A percentile compares a stretch with the other conserved stretches of the same genome.
phyloP scores from a whole-genome alignment of 805 yeast species.

The Lipomyces starkeyi region DNA sequence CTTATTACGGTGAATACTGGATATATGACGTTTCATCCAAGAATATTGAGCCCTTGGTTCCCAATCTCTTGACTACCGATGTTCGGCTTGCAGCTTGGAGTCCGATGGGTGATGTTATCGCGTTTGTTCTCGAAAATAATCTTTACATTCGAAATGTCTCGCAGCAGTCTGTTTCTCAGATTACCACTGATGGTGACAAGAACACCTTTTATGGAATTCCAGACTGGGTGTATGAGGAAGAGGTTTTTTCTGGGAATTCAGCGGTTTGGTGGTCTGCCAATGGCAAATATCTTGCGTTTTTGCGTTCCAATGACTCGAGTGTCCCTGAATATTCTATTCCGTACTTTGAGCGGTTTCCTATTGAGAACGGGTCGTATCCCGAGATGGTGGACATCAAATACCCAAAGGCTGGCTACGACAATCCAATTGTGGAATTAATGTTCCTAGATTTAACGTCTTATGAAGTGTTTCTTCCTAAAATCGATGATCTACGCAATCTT shows the following conservation, averaged over 20 bases:
- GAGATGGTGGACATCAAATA: constrained; percentile 67
- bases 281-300: constrained; percentile 66
- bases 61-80: constrained; percentile 38
- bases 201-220: constrained; percentile 84
- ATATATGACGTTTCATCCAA: constrained; percentile 56
- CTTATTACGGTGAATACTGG: constrained; percentile 67
- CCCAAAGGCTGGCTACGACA: constrained; percentile 82
- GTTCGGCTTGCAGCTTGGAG: constrained; percentile 73
- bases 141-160: constrained; percentile 62
- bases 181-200: constrained; percentile 71
- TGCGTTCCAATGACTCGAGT: constrained; percentile 71
- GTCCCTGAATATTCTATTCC: constrained; percentile 79
- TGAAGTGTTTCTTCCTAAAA: constrained; percentile 44
- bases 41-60: constrained; percentile 45
- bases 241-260: constrained; percentile 70
- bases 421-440: constrained; percentile 67
- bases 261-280: constrained; percentile 89
- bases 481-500: constrained; percentile 50
- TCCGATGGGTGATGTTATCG: constrained; percentile 68
- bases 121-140: constrained; percentile 72
- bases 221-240: constrained; percentile 96
- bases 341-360: constrained; percentile 64
- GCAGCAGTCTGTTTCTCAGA: constrained; percentile 48
- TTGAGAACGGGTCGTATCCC: constrained; percentile 60
- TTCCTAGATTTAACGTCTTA: constrained; percentile 51